These are phyloP conservation scores for Leccinum cinnamomeum DNA, from an alignment of 1,284 basidiomycete species.

Conservation along the genomic window DNA sequence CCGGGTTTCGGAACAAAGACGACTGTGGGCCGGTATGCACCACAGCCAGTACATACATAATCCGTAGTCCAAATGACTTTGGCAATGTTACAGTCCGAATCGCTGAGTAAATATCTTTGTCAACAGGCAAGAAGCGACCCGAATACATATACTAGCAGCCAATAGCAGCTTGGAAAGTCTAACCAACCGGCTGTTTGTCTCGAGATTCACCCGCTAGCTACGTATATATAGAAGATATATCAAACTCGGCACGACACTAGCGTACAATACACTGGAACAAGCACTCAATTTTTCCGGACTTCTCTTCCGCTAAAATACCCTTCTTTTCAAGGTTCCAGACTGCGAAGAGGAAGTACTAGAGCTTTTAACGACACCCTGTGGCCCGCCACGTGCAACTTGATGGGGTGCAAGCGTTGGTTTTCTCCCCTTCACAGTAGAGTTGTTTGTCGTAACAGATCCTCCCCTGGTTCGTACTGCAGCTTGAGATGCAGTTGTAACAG, in stretches of 20 bases:
- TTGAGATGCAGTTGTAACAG: conserved; percentile 14
- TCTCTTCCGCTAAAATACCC: conserved; percentile 13
- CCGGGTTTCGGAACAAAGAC: neutral
- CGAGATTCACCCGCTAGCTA: neutral
- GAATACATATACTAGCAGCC: neutral
- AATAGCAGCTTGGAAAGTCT: neutral
- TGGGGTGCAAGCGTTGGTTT: conserved; percentile 12
- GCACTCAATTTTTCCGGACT: neutral
- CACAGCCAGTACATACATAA: neutral
- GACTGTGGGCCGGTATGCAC: neutral
- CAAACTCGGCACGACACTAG: conserved; percentile 18
- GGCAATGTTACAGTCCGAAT: neutral
- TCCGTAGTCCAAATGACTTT: neutral
- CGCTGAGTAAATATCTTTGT: conserved; percentile 3
- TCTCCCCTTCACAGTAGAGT: conserved; percentile 17
- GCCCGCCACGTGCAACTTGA: conserved; percentile 11
- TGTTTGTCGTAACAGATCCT: conserved; percentile 13
- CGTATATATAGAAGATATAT: neutral
- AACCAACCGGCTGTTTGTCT: neutral
- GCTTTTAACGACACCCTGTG: conserved; percentile 21
- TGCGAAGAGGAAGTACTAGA: conserved; percentile 30
- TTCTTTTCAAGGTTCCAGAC: conserved; percentile 28
- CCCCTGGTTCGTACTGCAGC: conserved; percentile 10
- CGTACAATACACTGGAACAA: conserved; percentile 22
- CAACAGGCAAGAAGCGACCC: neutral